These are phyloP conservation scores for Leccinellum luteum DNA, from an alignment of 768 basidiomycete genomes.

Conservation along the genomic window DNA sequence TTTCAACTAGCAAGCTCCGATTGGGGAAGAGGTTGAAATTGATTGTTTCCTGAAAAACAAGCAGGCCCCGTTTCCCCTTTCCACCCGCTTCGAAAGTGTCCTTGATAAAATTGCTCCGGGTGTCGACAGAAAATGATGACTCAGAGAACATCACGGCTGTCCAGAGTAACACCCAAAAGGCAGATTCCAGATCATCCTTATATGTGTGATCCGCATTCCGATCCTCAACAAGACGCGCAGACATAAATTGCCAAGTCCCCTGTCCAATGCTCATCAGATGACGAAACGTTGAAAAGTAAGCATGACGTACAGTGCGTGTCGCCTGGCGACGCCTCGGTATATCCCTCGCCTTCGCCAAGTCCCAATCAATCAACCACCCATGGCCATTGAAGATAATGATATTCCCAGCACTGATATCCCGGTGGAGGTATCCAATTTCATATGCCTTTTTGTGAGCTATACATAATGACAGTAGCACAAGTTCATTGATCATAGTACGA, in stretches of 20 bases:
- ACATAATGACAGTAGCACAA: too few species aligned
- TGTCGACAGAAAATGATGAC: not conserved
- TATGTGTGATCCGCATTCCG: constrained; percentile 15
- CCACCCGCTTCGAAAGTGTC: not conserved
- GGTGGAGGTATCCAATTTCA: constrained; percentile 6
- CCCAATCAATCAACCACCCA: constrained; percentile 28
- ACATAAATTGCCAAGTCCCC: constrained; percentile 19
- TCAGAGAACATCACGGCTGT: constrained; percentile 1
- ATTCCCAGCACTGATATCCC: constrained; percentile 27
- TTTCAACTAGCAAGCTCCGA: too few species aligned
- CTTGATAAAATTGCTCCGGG: not conserved
- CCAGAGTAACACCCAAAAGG: constrained; percentile 22
- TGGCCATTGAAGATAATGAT: constrained; percentile 11
- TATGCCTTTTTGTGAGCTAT: constrained; percentile 1
- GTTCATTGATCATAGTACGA: too few species aligned
- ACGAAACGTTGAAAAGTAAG: not conserved
- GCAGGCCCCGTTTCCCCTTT: too few species aligned
- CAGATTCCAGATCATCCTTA: constrained; percentile 34
- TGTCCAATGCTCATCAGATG: constrained; percentile 1
- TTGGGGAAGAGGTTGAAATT: too few species aligned
- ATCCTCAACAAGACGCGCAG: constrained; percentile 17
- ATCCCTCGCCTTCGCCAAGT: constrained; percentile 10
- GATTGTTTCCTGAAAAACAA: too few species aligned
- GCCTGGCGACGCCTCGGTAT: not conserved
- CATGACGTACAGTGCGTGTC: constrained; percentile 4